Conservation (phyloP, 345 rosid genomes). For the Psidium guajava region DNA sequence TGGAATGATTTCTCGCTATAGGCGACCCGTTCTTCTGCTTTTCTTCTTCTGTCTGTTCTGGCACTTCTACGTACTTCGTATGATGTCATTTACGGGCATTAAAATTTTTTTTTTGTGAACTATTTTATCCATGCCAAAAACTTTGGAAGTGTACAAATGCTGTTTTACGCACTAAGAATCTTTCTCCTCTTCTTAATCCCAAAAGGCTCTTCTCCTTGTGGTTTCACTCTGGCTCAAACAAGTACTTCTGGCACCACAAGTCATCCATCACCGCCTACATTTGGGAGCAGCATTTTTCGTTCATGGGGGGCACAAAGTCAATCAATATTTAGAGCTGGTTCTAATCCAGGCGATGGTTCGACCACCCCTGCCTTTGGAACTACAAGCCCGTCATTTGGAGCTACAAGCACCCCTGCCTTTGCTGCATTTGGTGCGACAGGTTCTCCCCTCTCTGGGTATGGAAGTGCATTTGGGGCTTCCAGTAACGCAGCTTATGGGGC, state of each 20-base stretch:
- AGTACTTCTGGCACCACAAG: constrained; percentile 17
- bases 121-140: constrained; percentile 25
- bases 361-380: constrained; percentile 26
- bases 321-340: constrained; percentile 49
- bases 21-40: neutral
- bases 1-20: neutral
- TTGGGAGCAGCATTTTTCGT: constrained; percentile 49
- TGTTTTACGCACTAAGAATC: neutral
- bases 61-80: neutral
- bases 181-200: neutral
- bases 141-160: neutral
- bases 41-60: neutral
- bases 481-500: constrained; percentile 41
- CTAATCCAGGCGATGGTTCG: constrained; percentile 31
- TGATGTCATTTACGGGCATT: neutral
- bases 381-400: constrained; percentile 34
- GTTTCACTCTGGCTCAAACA: constrained; percentile 23
- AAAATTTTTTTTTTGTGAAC: neutral
- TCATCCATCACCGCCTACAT: constrained; percentile 19
- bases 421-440: constrained; percentile 42
- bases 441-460: constrained; percentile 28
- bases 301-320: constrained; percentile 56
- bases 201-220: constrained; percentile 49
- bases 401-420: constrained; percentile 27
- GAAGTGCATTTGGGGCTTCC: constrained; percentile 36